A percentile compares a stretch with the other conserved stretches of the same genome.
Evolutionary conservation across 352 stramenopile species (phyloP).

Genomic region (Globisporangium carolinianum): DNA sequence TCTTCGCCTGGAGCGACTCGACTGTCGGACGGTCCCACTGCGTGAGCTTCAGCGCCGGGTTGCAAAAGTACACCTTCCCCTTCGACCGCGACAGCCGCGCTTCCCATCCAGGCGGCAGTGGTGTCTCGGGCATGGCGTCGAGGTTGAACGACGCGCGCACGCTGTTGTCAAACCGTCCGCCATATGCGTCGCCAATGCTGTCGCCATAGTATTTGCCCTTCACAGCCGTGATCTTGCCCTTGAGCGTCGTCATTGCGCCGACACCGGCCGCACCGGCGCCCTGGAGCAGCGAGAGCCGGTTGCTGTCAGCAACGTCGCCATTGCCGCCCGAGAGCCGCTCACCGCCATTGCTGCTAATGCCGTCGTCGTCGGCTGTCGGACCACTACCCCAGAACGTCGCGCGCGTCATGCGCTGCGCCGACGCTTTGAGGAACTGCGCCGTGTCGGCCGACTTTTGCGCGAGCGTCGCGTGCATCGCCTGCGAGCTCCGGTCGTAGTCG

Average conservation of each 20-base stretch:
- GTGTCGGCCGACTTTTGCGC: conserved; percentile 72
- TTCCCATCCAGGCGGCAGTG: conserved; percentile 73
- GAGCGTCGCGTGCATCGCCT: conserved; percentile 47
- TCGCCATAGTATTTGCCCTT: conserved; percentile 79
- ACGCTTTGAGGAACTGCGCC: conserved; percentile 67
- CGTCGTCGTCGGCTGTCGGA: conserved; percentile 19
- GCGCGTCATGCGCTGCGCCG: conserved; percentile 56
- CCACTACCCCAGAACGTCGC: conserved; percentile 52
- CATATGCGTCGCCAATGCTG: conserved; percentile 3
- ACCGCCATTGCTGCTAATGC: conserved; percentile 9
- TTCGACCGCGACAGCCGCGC: conserved; percentile 77
- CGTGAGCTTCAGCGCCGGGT: conserved; percentile 60
- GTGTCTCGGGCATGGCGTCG: conserved; percentile 43
- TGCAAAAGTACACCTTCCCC: conserved; percentile 83
- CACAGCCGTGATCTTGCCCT: conserved; percentile 59
- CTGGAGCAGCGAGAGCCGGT: conserved; percentile 58
- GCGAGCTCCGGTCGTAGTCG: conserved; percentile 38
- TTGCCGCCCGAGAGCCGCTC: conserved; percentile 39
- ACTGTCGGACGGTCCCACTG: conserved; percentile 81
- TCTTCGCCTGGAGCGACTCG: conserved; percentile 54
- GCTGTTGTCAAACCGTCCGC: neutral
- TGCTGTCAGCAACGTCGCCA: conserved; percentile 28
- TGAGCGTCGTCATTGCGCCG: conserved; percentile 68
- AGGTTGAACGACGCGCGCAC: conserved; percentile 57
- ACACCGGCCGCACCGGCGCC: conserved; percentile 42